These are phyloP conservation scores for Camelina neglecta DNA, from an alignment of 345 rosid species.

Conservation along the genomic window DNA sequence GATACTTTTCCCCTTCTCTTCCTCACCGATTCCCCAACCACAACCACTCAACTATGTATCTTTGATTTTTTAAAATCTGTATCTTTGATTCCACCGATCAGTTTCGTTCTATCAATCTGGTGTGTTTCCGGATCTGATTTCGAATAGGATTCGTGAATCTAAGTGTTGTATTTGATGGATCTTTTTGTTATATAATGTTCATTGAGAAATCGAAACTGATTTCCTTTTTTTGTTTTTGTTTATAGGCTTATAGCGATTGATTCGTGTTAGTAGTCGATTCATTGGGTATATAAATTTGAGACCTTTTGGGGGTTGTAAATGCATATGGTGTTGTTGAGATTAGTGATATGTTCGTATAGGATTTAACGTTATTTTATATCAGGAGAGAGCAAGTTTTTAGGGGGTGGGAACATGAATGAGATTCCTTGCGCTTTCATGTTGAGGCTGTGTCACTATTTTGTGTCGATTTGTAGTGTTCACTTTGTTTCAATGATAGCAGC, in stretches of 20 bases:
- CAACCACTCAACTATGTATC: too few species aligned
- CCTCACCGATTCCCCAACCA: too few species aligned
- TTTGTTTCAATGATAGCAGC: background rate
- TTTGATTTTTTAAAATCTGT: too few species aligned
- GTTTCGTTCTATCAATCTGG: background rate
- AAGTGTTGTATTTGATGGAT: background rate
- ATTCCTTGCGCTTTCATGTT: background rate
- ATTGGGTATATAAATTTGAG: background rate
- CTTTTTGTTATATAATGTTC: background rate
- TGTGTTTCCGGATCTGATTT: constrained; percentile 3
- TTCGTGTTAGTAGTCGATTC: background rate
- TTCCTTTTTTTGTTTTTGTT: background rate
- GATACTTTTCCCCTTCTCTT: too few species aligned
- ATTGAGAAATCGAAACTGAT: background rate
- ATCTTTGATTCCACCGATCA: background rate
- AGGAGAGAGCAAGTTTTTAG: constrained; percentile 2
- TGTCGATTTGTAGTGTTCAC: background rate
- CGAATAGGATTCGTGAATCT: background rate
- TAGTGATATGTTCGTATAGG: background rate
- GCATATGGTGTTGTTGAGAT: background rate
- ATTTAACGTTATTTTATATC: background rate
- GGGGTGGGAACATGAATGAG: constrained; percentile 13
- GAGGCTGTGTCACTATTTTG: constrained; percentile 15
- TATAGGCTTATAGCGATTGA: constrained; percentile 1
- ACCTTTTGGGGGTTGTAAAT: constrained; percentile 6